Base-by-base conservation (phyloP, 306 rosid genomes). In the Sicyos baderoa region DNA sequence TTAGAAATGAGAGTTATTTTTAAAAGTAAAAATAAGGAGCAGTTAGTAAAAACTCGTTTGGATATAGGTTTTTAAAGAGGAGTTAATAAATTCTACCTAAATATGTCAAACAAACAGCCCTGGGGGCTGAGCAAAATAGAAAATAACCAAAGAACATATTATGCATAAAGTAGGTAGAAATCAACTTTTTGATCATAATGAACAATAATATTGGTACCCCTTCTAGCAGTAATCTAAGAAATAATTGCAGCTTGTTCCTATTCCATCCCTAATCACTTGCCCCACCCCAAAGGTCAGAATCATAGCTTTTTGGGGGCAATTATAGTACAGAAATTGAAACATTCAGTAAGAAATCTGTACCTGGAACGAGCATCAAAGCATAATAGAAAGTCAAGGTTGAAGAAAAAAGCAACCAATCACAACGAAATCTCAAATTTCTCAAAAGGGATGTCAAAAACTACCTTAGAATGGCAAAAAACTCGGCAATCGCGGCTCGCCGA, bases 381-480 rank as follows among this genome's bases (percentile, higher is more conserved):
- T 65, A 18, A 54, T 14, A 1, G 51, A 40, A 32, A 22, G 12
- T 29, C 3, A 14, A 55, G 29, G 32, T 6, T 2, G 40, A 52
- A 12, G 44, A 68, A 27, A 25, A n/a, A 0, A 65, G 47, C 59
- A 22, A 35, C 22, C 25, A 75, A 45, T 9, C 9, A 11, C 10
- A 19, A 19, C 70, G 0, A 17, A 62, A 44, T 42, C 69, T 18
- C 69, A 17, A 25, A 18, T 7, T 12, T 45, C 21, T 12, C 55
- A 53, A 13, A 23, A 72, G 22, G 66, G 72, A 40, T 14, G 29
- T 22, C 3, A 37, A 21, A 40, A 77, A 83, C 18, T 44, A 85
- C 95, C 90, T 80, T 78, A 50, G 84, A 73, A 75, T 80, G 82
- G 80, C 82, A 83, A 80, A 70, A 83, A 37, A 82, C 79, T 32